phyloP scores from a whole-genome alignment of 2,329 filamentous ascomycete genomes.

The Dothistroma septosporum region DNA sequence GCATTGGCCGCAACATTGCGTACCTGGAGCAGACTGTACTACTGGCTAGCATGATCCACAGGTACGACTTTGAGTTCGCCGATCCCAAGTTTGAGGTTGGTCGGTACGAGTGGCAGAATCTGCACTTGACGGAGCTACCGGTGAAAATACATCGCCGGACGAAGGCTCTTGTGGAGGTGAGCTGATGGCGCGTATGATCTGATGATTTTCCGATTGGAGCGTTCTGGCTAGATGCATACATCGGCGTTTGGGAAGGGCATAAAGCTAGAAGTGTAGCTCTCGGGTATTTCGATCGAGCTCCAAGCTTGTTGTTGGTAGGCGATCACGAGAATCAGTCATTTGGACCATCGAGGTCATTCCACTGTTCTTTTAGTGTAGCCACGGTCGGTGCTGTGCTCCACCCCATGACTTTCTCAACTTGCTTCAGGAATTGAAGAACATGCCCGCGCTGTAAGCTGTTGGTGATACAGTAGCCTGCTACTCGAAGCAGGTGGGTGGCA shows the following conservation, averaged over 20 bases:
- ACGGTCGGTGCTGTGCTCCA: constrained; percentile 20
- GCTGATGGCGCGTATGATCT: not conserved
- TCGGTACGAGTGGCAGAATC: constrained; percentile 38
- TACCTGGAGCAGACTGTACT: constrained; percentile 31
- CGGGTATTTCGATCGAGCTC: not conserved
- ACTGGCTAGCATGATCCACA: constrained; percentile 31
- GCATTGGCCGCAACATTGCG: constrained; percentile 34
- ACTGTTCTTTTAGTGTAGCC: constrained; percentile 19
- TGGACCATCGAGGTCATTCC: constrained; percentile 22
- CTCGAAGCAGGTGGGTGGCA: constrained; percentile 22
- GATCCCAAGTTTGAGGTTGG: constrained; percentile 35
- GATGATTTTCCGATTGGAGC: constrained; percentile 1
- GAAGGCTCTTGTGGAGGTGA: constrained; percentile 1
- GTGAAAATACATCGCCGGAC: constrained; percentile 38
- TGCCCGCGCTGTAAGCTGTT: constrained; percentile 17
- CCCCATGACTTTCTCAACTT: constrained; percentile 17
- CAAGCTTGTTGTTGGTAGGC: not conserved
- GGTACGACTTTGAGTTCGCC: constrained; percentile 39
- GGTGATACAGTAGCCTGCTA: constrained; percentile 24
- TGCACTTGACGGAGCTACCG: constrained; percentile 37
- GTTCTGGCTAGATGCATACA: constrained; percentile 1
- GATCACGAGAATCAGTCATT: constrained; percentile 5
- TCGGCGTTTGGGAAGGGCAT: not conserved
- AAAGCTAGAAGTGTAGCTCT: not conserved
- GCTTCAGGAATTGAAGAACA: constrained; percentile 18